These are phyloP conservation scores for Colletotrichum theobromicola DNA, from an alignment of 2,329 filamentous ascomycete genomes.

Conservation along the genomic window DNA sequence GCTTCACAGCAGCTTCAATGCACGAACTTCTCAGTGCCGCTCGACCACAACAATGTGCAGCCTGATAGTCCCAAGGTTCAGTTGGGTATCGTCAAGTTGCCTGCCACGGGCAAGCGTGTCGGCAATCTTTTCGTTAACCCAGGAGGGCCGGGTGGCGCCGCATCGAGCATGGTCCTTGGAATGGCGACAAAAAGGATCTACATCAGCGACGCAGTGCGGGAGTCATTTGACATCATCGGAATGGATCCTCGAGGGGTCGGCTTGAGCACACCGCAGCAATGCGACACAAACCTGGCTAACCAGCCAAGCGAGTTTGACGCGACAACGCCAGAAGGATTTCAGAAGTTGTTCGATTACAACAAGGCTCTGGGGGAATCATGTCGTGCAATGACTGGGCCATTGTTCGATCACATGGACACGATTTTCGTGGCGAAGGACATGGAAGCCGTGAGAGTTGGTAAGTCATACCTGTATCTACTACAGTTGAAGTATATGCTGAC, in stretches of 20 bases:
- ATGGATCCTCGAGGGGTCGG: slow-evolving; percentile 12
- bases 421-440: slow-evolving; percentile 9
- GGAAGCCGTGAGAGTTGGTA: slow-evolving; percentile 4
- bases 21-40: slow-evolving; percentile 5
- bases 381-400: neutral
- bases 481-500: neutral
- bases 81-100: slow-evolving; percentile 5
- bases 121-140: slow-evolving; percentile 17
- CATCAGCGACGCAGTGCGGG: neutral
- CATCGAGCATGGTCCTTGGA: slow-evolving; percentile 4
- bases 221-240: slow-evolving; percentile 4
- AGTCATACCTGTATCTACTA: rapidly evolving
- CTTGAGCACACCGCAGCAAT: neutral
- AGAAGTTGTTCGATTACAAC: neutral
- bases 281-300: neutral
- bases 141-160: slow-evolving; percentile 8
- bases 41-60: neutral
- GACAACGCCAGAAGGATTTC: slow-evolving; percentile 13
- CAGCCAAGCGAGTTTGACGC: slow-evolving; percentile 11
- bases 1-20: neutral
- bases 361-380: slow-evolving; percentile 13
- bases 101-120: neutral
- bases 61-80: neutral
- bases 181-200: neutral
- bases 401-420: slow-evolving; percentile 10